phyloP scores from a whole-genome alignment of 129 eudicot genomes.

The Artemisia tridentata region DNA sequence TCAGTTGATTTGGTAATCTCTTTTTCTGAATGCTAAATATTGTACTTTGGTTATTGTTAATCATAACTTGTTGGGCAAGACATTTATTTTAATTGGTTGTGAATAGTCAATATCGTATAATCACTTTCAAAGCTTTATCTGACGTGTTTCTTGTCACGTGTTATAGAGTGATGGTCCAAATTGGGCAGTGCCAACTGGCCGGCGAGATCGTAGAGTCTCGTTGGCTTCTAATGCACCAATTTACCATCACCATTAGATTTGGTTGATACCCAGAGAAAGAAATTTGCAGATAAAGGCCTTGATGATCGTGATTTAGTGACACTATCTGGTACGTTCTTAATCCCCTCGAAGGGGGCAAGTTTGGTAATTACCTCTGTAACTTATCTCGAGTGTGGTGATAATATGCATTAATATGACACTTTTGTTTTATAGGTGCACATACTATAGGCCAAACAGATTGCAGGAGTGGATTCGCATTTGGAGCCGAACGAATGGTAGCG shows the following conservation, averaged over 20 bases:
- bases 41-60: not conserved
- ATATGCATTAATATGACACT: not conserved
- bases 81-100: too few relatives aligned
- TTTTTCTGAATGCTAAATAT: not conserved
- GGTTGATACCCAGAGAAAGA: constrained; percentile 54
- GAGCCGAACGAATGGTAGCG: too few relatives aligned
- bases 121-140: not conserved
- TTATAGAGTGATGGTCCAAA: constrained; percentile 68
- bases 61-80: not conserved
- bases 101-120: not conserved
- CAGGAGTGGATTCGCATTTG: too few relatives aligned
- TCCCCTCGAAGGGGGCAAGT: not conserved
- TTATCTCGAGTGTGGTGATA: too few relatives aligned
- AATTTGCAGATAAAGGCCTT: constrained; percentile 82
- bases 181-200: constrained; percentile 77
- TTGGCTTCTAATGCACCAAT: constrained; percentile 47
- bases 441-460: constrained; percentile 79
- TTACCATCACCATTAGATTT: constrained; percentile 72
- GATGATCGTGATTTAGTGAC: constrained; percentile 77
- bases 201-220: constrained; percentile 80
- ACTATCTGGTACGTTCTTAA: constrained; percentile 48
- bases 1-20: constrained; percentile 65
- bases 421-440: constrained; percentile 61
- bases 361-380: not conserved
- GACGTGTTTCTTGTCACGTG: not conserved